These are phyloP conservation scores for Perkinsus chesapeaki DNA, from an alignment of 169 alveolate genomes.

Conservation along the genomic window DNA sequence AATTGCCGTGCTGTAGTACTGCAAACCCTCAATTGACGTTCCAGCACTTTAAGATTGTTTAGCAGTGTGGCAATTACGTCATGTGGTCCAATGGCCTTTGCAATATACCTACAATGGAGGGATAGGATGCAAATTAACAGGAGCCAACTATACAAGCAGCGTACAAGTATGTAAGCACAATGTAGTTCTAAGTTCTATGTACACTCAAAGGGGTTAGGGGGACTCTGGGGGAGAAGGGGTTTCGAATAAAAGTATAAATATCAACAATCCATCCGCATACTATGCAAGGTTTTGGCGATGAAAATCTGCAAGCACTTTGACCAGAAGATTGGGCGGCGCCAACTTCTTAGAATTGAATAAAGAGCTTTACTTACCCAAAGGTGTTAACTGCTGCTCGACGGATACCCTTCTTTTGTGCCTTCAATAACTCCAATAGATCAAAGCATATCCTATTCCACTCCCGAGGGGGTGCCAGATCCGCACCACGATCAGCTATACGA, in stretches of 20 bases:
- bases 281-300: no score
- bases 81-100: conserved; percentile 99
- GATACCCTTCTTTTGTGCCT: conserved; percentile 89
- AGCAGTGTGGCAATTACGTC: conserved; percentile 90
- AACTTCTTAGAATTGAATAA: background rate
- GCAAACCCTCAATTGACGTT: conserved; percentile 92
- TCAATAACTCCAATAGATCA: conserved; percentile 91
- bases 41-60: conserved; percentile 94
- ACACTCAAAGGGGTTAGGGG: no score
- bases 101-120: conserved; percentile 69
- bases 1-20: conserved; percentile 38
- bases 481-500: conserved; percentile 99
- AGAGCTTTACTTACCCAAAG: conserved; percentile 68
- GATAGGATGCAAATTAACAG: no score
- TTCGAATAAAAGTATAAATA: no score
- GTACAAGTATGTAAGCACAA: no score
- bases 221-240: no score
- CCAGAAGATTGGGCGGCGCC: background rate
- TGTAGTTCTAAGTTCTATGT: no score
- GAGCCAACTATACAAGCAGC: no score
- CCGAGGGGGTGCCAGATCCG: conserved; percentile 96
- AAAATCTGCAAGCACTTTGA: background rate
- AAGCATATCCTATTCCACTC: conserved; percentile 99
- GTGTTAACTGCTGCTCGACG: conserved; percentile 98
- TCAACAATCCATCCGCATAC: no score